A percentile compares a stretch with the other conserved stretches of the same genome.
These are phyloP conservation scores for Ogataea methylovora DNA, from an alignment of 805 yeast genomes.

Conservation along the genomic window DNA sequence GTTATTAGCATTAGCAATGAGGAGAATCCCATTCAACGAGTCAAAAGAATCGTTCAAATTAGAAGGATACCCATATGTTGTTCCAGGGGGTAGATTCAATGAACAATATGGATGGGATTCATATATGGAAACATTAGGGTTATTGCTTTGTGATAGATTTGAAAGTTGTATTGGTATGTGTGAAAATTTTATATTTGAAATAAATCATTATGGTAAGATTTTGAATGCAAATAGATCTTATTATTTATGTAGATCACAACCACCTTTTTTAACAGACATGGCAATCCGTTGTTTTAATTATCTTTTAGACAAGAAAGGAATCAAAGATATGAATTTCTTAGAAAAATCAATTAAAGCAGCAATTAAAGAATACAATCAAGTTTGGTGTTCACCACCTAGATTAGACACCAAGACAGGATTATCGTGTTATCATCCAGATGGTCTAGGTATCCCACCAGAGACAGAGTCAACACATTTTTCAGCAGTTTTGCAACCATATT, in stretches of 20 bases:
- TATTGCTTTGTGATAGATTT: conserved; percentile 55
- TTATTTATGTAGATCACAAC: conserved; percentile 88
- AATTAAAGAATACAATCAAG: conserved; percentile 72
- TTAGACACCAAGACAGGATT: conserved; percentile 66
- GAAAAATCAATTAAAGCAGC: conserved; percentile 66
- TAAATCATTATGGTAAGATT: conserved; percentile 83
- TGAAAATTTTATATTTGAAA: conserved; percentile 86
- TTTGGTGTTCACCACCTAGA: conserved; percentile 77
- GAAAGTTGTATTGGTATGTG: conserved; percentile 86
- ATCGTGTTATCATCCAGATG: conserved; percentile 86
- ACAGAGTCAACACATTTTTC: conserved; percentile 87
- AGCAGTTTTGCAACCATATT: conserved; percentile 60
- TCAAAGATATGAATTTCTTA: conserved; percentile 42
- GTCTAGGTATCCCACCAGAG: conserved; percentile 93
- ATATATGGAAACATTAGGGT: conserved; percentile 82
- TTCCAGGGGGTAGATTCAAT: conserved; percentile 96
- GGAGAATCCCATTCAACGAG: conserved; percentile 25
- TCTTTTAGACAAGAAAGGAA: conserved; percentile 18
- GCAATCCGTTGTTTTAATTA: conserved; percentile 59
- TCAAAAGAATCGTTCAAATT: conserved; percentile 38
- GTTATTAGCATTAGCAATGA: conserved; percentile 71
- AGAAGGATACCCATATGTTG: conserved; percentile 77
- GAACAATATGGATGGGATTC: conserved; percentile 99
- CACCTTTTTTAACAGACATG: conserved; percentile 95
- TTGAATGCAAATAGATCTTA: conserved; percentile 91